phyloP scores from a whole-genome alignment of 2,329 filamentous ascomycete genomes.

The Clathrospora elynae region DNA sequence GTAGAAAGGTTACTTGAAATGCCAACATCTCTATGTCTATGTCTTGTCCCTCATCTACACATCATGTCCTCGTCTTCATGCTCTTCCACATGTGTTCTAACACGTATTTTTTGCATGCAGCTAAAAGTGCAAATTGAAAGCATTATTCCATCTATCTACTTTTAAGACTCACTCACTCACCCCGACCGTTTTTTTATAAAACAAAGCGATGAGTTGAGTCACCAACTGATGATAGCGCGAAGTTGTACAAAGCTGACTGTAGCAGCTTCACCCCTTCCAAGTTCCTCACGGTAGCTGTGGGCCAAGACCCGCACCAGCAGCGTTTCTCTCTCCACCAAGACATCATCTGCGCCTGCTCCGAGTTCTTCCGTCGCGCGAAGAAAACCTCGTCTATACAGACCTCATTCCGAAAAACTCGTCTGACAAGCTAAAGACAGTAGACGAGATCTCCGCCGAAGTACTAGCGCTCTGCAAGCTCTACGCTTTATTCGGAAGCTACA shows the following conservation, averaged over 20 bases:
- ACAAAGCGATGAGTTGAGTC: too few species aligned
- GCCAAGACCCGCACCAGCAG: background rate
- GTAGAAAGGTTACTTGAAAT: conserved; percentile 8
- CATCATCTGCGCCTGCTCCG: background rate
- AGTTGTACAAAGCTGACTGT: background rate
- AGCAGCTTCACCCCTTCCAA: background rate
- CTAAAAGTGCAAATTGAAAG: too few species aligned
- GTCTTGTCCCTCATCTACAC: background rate
- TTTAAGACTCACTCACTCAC: too few species aligned
- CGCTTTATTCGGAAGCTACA: too few species aligned
- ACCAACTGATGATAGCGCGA: too few species aligned
- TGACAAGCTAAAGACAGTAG: background rate
- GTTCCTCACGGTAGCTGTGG: conserved; percentile 1
- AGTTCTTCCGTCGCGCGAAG: conserved; percentile 1
- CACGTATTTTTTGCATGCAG: too few species aligned
- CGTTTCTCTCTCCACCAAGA: conserved; percentile 1
- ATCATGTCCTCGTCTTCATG: too few species aligned
- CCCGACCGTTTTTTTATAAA: too few species aligned
- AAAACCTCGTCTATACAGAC: background rate
- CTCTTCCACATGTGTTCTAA: too few species aligned
- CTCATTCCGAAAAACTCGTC: background rate
- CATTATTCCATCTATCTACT: too few species aligned
- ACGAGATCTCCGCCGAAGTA: background rate
- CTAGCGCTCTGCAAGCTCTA: too few species aligned
- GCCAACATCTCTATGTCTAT: background rate